phyloP scores from a whole-genome alignment of 768 basidiomycete genomes.

The Tricholoma bakamatsutake region DNA sequence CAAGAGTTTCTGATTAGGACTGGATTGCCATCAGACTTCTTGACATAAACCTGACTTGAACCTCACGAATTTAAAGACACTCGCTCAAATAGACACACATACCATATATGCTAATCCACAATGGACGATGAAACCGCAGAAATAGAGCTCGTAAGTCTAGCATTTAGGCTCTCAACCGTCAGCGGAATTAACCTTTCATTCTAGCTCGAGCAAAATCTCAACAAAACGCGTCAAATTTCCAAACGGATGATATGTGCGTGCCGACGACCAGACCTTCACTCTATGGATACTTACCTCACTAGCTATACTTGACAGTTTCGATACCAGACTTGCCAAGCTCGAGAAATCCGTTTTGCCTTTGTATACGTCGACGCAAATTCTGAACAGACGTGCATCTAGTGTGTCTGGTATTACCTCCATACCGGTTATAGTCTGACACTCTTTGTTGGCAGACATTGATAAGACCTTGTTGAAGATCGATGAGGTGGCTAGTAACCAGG shows the following conservation, averaged over 20 bases:
- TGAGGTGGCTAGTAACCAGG: slow-evolving; percentile 68
- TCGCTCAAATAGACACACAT: no score
- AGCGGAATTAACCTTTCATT: background rate
- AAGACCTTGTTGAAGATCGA: slow-evolving; percentile 73
- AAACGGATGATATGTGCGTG: slow-evolving; percentile 78
- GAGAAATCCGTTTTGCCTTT: slow-evolving; percentile 83
- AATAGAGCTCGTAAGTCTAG: slow-evolving; percentile 54
- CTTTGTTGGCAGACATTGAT: slow-evolving; percentile 59
- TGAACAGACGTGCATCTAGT: slow-evolving; percentile 73
- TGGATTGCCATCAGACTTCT: no score
- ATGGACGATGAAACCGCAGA: slow-evolving; percentile 69
- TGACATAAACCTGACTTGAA: no score
- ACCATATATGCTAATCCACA: background rate
- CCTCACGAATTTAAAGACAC: no score
- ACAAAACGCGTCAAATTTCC: slow-evolving; percentile 81
- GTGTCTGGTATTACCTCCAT: slow-evolving; percentile 21
- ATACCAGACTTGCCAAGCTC: slow-evolving; percentile 72
- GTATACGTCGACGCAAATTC: slow-evolving; percentile 70
- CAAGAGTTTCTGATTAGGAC: no score
- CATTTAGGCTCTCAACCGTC: background rate
- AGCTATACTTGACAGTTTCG: slow-evolving; percentile 84
- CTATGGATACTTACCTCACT: slow-evolving; percentile 23
- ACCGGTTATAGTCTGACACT: background rate
- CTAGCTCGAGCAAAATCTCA: slow-evolving; percentile 82
- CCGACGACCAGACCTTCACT: background rate